A percentile compares a stretch with the other conserved stretches of the same genome.
These are phyloP conservation scores for Mentha longifolia DNA, from an alignment of 257 asterid species.

Conservation along the genomic window DNA sequence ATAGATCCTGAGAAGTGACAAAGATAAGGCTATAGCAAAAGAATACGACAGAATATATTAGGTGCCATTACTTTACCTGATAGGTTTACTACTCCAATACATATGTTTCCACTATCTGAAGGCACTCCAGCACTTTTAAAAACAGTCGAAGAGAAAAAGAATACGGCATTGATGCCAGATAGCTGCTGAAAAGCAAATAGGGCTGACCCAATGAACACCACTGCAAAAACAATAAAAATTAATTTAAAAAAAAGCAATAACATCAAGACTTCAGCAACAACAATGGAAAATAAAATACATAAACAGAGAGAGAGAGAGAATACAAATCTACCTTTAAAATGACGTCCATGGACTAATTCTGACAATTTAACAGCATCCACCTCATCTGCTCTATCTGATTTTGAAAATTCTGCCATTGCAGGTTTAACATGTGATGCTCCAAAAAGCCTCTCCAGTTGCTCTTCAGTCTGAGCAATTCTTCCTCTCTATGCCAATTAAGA, in stretches of 20 bases:
- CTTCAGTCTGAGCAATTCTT: slow-evolving; percentile 75
- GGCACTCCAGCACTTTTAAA: slow-evolving; percentile 92
- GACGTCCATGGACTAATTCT: slow-evolving; percentile 71
- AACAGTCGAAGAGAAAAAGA: slow-evolving; percentile 91
- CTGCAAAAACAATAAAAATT: slow-evolving; percentile 57
- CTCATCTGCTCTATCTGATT: slow-evolving; percentile 78
- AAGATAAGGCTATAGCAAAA: slow-evolving; percentile 23
- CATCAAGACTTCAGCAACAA: slow-evolving; percentile 3
- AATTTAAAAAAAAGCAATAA: slow-evolving; percentile 2
- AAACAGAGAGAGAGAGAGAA: background rate
- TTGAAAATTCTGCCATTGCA: slow-evolving; percentile 73
- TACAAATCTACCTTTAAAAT: slow-evolving; percentile 58
- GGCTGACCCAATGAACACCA: slow-evolving; percentile 74
- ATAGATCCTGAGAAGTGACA: slow-evolving; percentile 62
- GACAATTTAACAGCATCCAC: slow-evolving; percentile 56
- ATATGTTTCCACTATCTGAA: slow-evolving; percentile 77
- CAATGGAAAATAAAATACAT: background rate
- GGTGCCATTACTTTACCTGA: slow-evolving; percentile 52
- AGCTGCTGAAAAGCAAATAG: slow-evolving; percentile 87
- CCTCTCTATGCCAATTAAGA: slow-evolving; percentile 63
- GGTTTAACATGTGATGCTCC: slow-evolving; percentile 80
- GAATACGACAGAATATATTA: slow-evolving; percentile 5
- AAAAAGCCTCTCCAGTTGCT: slow-evolving; percentile 73
- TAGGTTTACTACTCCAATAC: slow-evolving; percentile 77
- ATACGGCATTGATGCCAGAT: slow-evolving; percentile 97